Evolutionary conservation across 23 red algal species (phyloP), one percentile per base, ranked within the genome.

Genomic region (Agarophyton chilense): DNA sequence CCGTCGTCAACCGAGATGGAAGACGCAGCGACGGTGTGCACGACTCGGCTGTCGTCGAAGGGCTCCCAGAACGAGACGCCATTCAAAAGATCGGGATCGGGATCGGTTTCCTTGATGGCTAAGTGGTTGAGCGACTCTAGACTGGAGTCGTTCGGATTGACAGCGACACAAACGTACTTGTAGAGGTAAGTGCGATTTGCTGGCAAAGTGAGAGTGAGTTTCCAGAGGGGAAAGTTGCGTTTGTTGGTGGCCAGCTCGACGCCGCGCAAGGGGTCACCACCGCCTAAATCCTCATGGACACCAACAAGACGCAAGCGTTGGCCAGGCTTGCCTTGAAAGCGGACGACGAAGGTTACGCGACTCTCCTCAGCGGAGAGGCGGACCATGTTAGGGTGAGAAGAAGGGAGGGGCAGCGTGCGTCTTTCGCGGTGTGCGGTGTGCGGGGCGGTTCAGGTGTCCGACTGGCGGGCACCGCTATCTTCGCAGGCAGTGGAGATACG

Each of bases 11-110:
- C 88, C n/a, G 87, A 14, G 54, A 98, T 91, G 72, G 56, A 68
- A 36, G 72, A 70, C 40, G 84, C 87, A n/a, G 84, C 70, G 26
- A 81, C 56, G 19, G 86, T 90, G 16, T 92, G 82, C 16, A 98
- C 71, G 65, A 56, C 41, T 64, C 95, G 91, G 79, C 91, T 92
- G 1, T 88, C 95, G 39, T 98, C 95, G 45, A 98, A 98, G n/a
- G 32, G 45, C 64, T 98, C 95, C 79, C 84, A 94, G 33, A 53
- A 50, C 13, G 47, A 13, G 25, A 78, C 32, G 78, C 70, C 29
- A 49, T 51, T 33, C 41, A 47, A 7, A 32, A 35, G 31, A 65
- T 65, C 60, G 35, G 31, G 60, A 65, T 65, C 60, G 60, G 31
- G 44, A 29, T 42, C n/a, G n/a, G 63, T 29, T 58, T 58, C 60